These are phyloP conservation scores for Malus sylvestris DNA, from an alignment of 306 rosid species.

Conservation along the genomic window DNA sequence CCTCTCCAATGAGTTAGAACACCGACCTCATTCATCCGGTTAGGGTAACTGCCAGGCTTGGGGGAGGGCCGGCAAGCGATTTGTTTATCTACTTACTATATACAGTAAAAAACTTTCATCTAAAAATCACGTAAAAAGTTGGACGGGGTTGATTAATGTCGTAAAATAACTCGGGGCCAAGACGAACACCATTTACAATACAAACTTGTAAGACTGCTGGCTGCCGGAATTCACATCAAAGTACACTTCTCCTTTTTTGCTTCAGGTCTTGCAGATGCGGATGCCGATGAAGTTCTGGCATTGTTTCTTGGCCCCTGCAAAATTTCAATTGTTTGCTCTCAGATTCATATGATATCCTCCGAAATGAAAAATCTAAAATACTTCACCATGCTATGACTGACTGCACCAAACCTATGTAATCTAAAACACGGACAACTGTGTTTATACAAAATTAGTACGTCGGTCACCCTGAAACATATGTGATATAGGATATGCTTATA, in stretches of 20 bases:
- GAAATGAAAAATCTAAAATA: neutral
- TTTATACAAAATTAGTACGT: neutral
- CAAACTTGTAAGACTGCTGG: conserved; percentile 20
- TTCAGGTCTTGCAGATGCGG: conserved; percentile 53
- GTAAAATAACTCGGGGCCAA: conserved; percentile 16
- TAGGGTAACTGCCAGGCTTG: neutral
- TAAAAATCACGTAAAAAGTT: conserved; percentile 33
- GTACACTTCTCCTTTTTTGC: conserved; percentile 84
- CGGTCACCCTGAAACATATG: neutral
- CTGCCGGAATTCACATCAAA: conserved; percentile 56
- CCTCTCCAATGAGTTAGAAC: conserved; percentile 5
- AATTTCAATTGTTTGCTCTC: conserved; percentile 3
- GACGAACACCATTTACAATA: conserved; percentile 36
- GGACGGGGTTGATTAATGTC: conserved; percentile 16
- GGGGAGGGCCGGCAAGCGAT: neutral
- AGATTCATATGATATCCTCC: neutral
- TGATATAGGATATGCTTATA: neutral
- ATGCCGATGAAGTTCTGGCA: conserved; percentile 31
- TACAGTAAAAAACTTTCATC: conserved; percentile 35
- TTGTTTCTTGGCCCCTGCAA: conserved; percentile 61
- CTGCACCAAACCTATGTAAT: neutral
- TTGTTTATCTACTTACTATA: conserved; percentile 25
- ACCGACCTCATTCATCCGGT: conserved; percentile 2
- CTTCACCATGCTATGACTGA: neutral
- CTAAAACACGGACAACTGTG: neutral